phyloP scores from a whole-genome alignment of 1,284 basidiomycete genomes.

The Apiotrichum laibachii region DNA sequence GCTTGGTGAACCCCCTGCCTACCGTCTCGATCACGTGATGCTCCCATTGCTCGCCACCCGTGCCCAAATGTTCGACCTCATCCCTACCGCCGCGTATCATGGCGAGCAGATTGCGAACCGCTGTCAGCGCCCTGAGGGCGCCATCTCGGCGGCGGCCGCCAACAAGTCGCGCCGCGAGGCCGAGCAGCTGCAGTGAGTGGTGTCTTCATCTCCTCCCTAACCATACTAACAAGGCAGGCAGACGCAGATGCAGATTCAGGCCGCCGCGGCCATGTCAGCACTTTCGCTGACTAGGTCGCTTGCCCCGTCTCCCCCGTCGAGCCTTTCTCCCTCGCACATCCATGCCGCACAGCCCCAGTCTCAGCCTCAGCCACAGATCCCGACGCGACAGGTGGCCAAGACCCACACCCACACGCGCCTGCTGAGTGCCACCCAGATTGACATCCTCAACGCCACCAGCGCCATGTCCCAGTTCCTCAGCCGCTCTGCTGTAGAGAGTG shows the following conservation, averaged over 20 bases:
- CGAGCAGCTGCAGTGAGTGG: neutral
- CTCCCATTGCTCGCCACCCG: constrained; percentile 2
- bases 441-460: neutral
- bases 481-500: neutral
- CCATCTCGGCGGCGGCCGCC: constrained; percentile 6
- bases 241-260: neutral
- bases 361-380: too few species aligned
- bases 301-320: neutral
- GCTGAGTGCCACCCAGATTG: too few species aligned
- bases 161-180: constrained; percentile 11
- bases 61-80: constrained; percentile 15
- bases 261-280: neutral
- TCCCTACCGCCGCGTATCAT: constrained; percentile 2
- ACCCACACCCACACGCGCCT: too few species aligned
- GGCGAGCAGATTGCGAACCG: constrained; percentile 7
- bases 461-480: neutral
- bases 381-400: too few species aligned
- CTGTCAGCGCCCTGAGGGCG: constrained; percentile 11
- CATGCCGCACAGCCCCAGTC: too few species aligned
- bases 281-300: neutral
- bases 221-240: neutral
- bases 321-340: neutral
- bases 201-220: too few species aligned
- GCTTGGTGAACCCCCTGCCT: neutral
- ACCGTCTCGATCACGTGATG: neutral